Evolutionary conservation across 306 rosid species (phyloP), one percentile per base, ranked within the genome.

Genomic region (Fragaria vesca): DNA sequence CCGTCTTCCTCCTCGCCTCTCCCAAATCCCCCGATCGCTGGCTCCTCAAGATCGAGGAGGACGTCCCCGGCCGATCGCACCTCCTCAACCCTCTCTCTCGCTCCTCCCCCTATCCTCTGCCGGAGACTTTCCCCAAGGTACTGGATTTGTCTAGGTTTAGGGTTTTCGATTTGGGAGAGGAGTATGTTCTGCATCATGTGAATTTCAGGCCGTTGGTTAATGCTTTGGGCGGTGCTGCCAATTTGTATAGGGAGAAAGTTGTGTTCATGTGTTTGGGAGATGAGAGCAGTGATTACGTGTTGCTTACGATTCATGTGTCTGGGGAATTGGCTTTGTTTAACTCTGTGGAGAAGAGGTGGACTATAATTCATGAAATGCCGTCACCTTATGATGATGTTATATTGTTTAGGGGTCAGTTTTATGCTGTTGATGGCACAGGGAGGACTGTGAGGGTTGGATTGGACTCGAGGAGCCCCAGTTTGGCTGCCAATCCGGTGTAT

Each of bases 241-340:
- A 83, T 13, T 79, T 92, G 81, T 90, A 89, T 68, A 87, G 82
- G 86, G 95, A 92, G n/a, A 94, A 94, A 12, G 90, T 91, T 3
- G 97, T 86, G 4, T 84, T 86, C 17, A 83, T 74, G 77, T 36
- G 81, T 72, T 75, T 80, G 68, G 77, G 79, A 50, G 46, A 73
- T 2, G 77, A 77, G 11, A 76, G 58, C 5, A 57, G 72, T 16
- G 82, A 69, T 36, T 91, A 86, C 5, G 83, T 72, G 30, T 74
- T 92, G 47, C 87, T 95, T 30, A 90, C 97, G 3, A 89, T 94
- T 77, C 97, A 94, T 46, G 80, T 94, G 12, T 94, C 98, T 24
- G 97, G 97, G 9, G 89, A 82, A 54, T 80, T 94, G 46, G 93
- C 91, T 3, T 72, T 92, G 54, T 92, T 87, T 47, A 81, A 76